Percentiles rank a stretch among this genome's conserved stretches.
These are phyloP conservation scores for Stereocaulon alpinum DNA, from an alignment of 495 filamentous ascomycete species.

Conservation along the genomic window DNA sequence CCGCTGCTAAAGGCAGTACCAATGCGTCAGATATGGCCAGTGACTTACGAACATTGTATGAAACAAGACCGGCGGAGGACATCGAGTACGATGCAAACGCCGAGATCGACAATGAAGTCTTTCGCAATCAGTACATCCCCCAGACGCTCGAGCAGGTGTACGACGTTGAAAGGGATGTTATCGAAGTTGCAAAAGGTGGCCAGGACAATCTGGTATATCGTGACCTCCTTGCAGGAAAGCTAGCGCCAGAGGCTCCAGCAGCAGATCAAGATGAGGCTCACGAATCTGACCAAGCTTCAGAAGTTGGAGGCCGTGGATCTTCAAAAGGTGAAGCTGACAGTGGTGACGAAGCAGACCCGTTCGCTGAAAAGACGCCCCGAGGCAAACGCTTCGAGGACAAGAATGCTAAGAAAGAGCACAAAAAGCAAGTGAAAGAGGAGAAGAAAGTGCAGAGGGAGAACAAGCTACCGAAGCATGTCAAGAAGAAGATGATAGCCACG, in stretches of 20 bases:
- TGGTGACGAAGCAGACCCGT: constrained; percentile 38
- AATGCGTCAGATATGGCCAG: constrained; percentile 42
- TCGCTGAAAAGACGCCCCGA: constrained; percentile 58
- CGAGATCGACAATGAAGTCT: constrained; percentile 81
- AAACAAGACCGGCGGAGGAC: constrained; percentile 32
- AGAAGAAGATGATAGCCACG: constrained; percentile 61
- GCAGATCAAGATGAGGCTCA: constrained; percentile 30
- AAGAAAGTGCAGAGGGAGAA: constrained; percentile 83
- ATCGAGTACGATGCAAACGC: constrained; percentile 29
- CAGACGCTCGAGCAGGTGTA: constrained; percentile 91
- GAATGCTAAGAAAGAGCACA: constrained; percentile 78
- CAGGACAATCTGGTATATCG: constrained; percentile 69
- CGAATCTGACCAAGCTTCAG: constrained; percentile 21
- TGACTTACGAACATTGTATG: constrained; percentile 41
- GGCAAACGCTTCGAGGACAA: constrained; percentile 91
- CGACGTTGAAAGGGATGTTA: constrained; percentile 83
- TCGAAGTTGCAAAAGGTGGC: constrained; percentile 59
- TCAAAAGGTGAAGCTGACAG: constrained; percentile 19
- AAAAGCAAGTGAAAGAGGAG: constrained; percentile 84
- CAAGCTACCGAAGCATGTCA: constrained; percentile 91
- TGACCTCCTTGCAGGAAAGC: constrained; percentile 63
- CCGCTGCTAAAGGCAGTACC: constrained; percentile 40
- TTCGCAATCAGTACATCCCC: constrained; percentile 89
- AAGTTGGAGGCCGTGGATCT: constrained; percentile 29
- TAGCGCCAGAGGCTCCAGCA: constrained; percentile 34